Evolutionary conservation across 352 stramenopile genomes (phyloP), one percentile per base, ranked within the genome.

Genomic region (Plasmopara viticola): DNA sequence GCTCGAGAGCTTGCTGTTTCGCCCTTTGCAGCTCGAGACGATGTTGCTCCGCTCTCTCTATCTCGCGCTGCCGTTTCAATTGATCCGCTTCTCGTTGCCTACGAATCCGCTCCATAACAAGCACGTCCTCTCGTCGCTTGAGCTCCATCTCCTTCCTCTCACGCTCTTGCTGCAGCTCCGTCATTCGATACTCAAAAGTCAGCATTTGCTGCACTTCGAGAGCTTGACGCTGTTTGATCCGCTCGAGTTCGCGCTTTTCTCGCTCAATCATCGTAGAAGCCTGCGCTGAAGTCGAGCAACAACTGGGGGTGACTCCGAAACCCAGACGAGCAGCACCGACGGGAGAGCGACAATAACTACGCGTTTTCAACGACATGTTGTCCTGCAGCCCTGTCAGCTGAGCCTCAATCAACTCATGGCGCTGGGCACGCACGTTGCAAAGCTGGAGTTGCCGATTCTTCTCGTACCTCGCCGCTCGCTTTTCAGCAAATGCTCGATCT

Each of bases 181-280:
- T 63, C 68, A 78, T 84, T 28, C 74, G 77, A 28, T 87, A 59
- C 44, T 91, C 81, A 51, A 86, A 86, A 10, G 62, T 56, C 0
- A 89, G 53, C 59, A 89, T 66, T 38, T 90, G 78, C 58, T 92
- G 78, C 69, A 90, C 74, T 35, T 90, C 81, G 1, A 74, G 53
- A 0, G 72, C 60, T 53, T 89, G 82, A 0, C 82, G 82, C 15
- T 71, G 67, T 48, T 76, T 70, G 20, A 92, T 90, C n/a, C 77
- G 70, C 44, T 87, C 77, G 1, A 92, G 53, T 34, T 85, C 73
- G 18, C 63, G 62, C 40, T 84, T 86, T 48, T 93, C 82, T 0
- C 67, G 67, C 46, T 86, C 71, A 15, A 92, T 67, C n/a, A 78
- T 64, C 0, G 66, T 78, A 37, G 68, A 77, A n/a, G 86, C 75